Evolutionary conservation across 768 basidiomycete genomes (phyloP).

Genomic region (Trametes sanguinea): DNA sequence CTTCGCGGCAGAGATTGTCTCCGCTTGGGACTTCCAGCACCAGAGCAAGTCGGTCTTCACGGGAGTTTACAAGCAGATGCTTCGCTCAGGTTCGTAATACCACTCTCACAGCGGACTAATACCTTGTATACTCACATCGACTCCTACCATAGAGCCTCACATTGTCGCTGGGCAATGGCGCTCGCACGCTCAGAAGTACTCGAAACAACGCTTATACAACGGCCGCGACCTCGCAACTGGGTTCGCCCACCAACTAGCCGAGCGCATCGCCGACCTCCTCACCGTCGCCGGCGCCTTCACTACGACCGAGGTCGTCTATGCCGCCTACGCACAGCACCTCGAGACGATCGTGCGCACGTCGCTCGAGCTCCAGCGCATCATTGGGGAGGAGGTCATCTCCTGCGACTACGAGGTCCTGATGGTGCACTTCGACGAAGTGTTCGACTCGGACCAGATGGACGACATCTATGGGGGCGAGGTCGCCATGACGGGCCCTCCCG

Average conservation of each 20-base stretch:
- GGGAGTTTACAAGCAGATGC: constrained; percentile 23
- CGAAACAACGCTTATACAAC: constrained; percentile 24
- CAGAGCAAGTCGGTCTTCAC: constrained; percentile 23
- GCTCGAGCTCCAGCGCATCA: constrained; percentile 20
- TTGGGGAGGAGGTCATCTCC: constrained; percentile 20
- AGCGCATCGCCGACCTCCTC: constrained; percentile 24
- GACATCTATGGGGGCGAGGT: constrained; percentile 23
- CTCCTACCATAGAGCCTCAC: constrained; percentile 16
- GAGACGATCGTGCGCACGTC: constrained; percentile 16
- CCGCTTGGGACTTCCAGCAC: constrained; percentile 26
- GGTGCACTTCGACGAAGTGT: constrained; percentile 14
- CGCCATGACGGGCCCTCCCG: constrained; percentile 11
- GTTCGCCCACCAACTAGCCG: constrained; percentile 24
- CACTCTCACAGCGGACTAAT: background rate
- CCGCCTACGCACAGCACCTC: constrained; percentile 13
- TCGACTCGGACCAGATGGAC: constrained; percentile 17
- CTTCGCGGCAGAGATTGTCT: constrained; percentile 24
- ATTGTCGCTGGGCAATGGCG: constrained; percentile 22
- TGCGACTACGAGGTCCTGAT: constrained; percentile 21
- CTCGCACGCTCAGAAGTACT: constrained; percentile 23
- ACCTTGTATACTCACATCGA: background rate
- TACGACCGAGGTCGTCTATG: constrained; percentile 2
- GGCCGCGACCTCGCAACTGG: constrained; percentile 24
- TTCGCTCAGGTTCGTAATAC: constrained; percentile 16
- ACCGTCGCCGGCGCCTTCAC: constrained; percentile 13